Evolutionary conservation across 495 filamentous ascomycete species (phyloP).

Genomic region (Staphylotrichum longicolle): DNA sequence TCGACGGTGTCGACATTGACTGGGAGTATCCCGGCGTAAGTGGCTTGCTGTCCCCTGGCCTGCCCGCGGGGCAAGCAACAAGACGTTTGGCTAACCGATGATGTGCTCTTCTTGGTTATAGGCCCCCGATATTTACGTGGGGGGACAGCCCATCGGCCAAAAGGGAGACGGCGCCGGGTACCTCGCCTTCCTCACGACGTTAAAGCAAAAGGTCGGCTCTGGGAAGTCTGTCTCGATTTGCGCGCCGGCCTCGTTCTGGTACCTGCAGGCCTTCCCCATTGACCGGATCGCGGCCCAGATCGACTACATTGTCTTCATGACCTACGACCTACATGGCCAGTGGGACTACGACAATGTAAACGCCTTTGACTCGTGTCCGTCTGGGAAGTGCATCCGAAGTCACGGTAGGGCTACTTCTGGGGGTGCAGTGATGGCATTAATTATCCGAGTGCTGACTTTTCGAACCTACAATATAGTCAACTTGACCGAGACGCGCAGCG

Average conservation of each 20-base stretch:
- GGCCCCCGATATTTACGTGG: conserved; percentile 1
- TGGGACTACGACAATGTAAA: conserved; percentile 21
- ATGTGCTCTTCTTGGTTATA: neutral
- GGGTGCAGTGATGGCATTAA: no score
- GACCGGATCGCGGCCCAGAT: conserved; percentile 19
- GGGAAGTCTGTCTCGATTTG: neutral
- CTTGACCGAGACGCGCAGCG: conserved; percentile 40
- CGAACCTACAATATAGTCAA: conserved; percentile 30
- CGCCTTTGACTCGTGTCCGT: conserved; percentile 1
- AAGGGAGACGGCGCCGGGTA: neutral
- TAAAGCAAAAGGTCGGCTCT: neutral
- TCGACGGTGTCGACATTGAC: conserved; percentile 37
- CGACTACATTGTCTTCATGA: conserved; percentile 38
- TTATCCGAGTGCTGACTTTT: neutral
- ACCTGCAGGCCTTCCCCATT: conserved; percentile 25
- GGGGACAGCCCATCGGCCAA: conserved; percentile 1
- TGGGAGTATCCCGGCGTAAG: conserved; percentile 39
- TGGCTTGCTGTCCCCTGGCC: no score
- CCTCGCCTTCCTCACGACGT: neutral
- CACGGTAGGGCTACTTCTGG: neutral
- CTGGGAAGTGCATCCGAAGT: neutral
- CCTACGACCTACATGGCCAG: conserved; percentile 34
- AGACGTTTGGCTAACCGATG: no score
- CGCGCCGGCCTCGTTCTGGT: neutral
- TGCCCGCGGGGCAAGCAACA: no score